Evolutionary conservation across 1,284 basidiomycete genomes (phyloP).

Genomic region (Tetrapyrgos nigripes): DNA sequence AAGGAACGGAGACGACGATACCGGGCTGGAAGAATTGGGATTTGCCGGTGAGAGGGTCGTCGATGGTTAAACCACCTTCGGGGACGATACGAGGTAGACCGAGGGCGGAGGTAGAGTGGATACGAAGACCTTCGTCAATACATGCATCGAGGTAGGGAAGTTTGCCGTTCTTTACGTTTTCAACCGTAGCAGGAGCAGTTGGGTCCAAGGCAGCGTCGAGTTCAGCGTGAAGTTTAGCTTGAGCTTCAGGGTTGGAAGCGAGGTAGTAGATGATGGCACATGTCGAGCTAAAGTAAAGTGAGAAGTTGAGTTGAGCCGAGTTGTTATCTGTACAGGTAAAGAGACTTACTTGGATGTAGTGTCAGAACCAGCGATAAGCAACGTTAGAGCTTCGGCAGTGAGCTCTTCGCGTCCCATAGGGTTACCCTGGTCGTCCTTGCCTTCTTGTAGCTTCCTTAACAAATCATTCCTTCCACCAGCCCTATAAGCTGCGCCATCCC

Average conservation of each 20-base stretch:
- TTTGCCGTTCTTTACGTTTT: constrained; percentile 30
- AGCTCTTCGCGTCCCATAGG: constrained; percentile 25
- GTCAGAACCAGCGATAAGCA: constrained; percentile 45
- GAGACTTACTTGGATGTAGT: constrained; percentile 37
- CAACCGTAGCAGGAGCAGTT: constrained; percentile 18
- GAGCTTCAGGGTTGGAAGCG: constrained; percentile 19
- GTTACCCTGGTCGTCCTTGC: constrained; percentile 21
- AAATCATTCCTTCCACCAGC: constrained; percentile 29
- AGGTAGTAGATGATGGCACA: constrained; percentile 26
- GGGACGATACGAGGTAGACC: constrained; percentile 37
- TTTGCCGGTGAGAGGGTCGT: constrained; percentile 40
- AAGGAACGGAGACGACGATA: constrained; percentile 41
- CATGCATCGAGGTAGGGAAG: constrained; percentile 39
- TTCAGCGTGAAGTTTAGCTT: constrained; percentile 27
- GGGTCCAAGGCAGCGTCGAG: constrained; percentile 21
- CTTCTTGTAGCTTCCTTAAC: constrained; percentile 29
- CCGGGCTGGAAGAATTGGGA: constrained; percentile 29
- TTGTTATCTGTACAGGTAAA: constrained; percentile 25
- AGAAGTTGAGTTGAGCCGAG: constrained; percentile 8
- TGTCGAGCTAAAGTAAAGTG: constrained; percentile 13
- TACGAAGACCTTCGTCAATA: constrained; percentile 39
- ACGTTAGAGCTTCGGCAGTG: constrained; percentile 37
- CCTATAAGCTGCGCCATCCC: neutral
- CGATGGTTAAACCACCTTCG: constrained; percentile 29
- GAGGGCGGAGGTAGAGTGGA: constrained; percentile 36